These are phyloP conservation scores for Thermothielavioides terrestris DNA, from an alignment of 495 filamentous ascomycete species.

Conservation along the genomic window DNA sequence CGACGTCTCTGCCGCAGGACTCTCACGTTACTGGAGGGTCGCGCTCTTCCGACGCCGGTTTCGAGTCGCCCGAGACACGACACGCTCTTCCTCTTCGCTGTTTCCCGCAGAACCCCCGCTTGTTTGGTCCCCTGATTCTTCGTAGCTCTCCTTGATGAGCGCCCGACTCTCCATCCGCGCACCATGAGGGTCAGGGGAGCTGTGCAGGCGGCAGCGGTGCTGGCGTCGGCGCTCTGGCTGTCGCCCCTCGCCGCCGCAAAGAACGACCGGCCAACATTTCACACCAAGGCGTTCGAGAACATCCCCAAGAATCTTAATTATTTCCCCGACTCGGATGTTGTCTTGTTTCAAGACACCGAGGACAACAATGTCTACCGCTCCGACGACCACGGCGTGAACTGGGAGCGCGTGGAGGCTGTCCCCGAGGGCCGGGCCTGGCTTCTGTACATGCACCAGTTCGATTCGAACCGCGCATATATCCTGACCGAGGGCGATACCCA, in stretches of 20 bases:
- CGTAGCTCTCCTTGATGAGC: constrained; percentile 20
- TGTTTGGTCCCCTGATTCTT: background rate
- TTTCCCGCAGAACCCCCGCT: background rate
- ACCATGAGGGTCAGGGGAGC: constrained; percentile 41
- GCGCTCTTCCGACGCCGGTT: too few species aligned
- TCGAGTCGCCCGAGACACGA: too few species aligned
- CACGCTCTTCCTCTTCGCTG: too few species aligned
- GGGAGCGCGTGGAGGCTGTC: constrained; percentile 56
- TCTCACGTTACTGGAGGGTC: too few species aligned
- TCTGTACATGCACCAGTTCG: constrained; percentile 65
- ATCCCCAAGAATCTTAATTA: constrained; percentile 60
- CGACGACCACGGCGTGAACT: constrained; percentile 65
- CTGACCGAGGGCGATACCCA: constrained; percentile 57
- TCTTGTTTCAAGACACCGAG: constrained; percentile 53
- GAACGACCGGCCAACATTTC: constrained; percentile 40
- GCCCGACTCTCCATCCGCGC: constrained; percentile 7
- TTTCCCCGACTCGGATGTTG: constrained; percentile 75
- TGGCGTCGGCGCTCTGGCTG: constrained; percentile 34
- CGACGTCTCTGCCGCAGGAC: background rate
- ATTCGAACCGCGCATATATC: constrained; percentile 69
- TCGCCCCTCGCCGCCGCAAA: constrained; percentile 36
- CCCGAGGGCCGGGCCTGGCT: constrained; percentile 51
- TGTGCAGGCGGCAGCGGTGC: constrained; percentile 34
- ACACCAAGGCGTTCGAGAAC: constrained; percentile 49
- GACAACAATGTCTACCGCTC: constrained; percentile 59